Percentiles rank a stretch among this genome's conserved stretches.
Evolutionary conservation across 2,329 filamentous ascomycete species (phyloP).

Genomic region (Phialemonium atrogriseum): DNA sequence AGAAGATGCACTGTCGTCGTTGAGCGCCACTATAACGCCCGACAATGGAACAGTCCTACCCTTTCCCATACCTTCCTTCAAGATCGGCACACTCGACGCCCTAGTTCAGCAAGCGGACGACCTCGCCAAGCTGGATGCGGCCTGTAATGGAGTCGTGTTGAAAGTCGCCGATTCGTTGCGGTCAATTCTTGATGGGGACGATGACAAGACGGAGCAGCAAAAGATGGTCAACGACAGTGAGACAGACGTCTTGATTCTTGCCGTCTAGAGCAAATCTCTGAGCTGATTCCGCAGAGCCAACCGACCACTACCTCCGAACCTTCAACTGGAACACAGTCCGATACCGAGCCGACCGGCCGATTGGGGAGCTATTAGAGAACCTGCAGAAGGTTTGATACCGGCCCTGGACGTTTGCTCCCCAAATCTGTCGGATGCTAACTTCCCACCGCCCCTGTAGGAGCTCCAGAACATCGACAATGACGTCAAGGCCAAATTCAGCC

Average conservation of each 20-base stretch:
- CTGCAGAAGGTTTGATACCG: conserved; percentile 64
- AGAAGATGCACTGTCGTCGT: conserved; percentile 70
- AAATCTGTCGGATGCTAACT: not conserved
- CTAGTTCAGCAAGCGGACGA: conserved; percentile 96
- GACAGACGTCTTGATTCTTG: conserved; percentile 24
- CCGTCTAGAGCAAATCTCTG: conserved; percentile 8
- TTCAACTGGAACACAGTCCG: conserved; percentile 98
- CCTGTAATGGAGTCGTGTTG: conserved; percentile 72
- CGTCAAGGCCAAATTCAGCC: conserved; percentile 86
- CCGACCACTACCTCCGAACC: conserved; percentile 80
- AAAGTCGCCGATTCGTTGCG: conserved; percentile 85
- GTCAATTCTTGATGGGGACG: conserved; percentile 74
- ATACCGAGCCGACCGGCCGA: conserved; percentile 85
- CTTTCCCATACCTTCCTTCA: conserved; percentile 87
- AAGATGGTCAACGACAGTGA: conserved; percentile 92
- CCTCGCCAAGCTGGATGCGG: conserved; percentile 74
- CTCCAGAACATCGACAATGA: conserved; percentile 89
- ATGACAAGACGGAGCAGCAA: conserved; percentile 74
- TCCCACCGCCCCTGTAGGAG: conserved; percentile 48
- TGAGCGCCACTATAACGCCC: conserved; percentile 62
- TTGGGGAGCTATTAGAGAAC: conserved; percentile 77
- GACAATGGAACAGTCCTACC: conserved; percentile 69
- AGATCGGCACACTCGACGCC: conserved; percentile 92
- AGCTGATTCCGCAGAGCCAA: conserved; percentile 59
- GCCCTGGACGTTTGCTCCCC: not conserved